Evolutionary conservation across 208 protist genomes (phyloP).

Genomic region (Leishmania major): DNA sequence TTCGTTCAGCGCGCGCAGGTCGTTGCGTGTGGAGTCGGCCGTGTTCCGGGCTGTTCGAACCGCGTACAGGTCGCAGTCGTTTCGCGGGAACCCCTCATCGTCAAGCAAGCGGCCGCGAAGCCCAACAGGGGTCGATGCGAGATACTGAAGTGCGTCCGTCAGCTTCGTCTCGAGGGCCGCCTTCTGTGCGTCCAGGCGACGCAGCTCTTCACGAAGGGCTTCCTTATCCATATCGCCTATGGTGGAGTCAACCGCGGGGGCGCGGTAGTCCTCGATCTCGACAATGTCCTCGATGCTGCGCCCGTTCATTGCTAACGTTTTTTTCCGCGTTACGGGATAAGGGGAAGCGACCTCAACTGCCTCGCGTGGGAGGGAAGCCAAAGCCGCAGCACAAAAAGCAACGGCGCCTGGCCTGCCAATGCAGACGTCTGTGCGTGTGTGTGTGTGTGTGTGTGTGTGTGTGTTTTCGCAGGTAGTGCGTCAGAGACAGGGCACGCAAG

Average conservation of each 20-base stretch:
- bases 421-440: background rate
- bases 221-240: slow-evolving; percentile 22
- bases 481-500: no score
- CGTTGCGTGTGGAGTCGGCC: slow-evolving; percentile 64
- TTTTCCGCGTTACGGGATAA: background rate
- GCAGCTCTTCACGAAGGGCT: slow-evolving; percentile 35
- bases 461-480: background rate
- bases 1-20: slow-evolving; percentile 54
- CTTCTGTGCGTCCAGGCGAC: slow-evolving; percentile 43
- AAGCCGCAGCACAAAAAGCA: background rate
- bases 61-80: slow-evolving; percentile 89
- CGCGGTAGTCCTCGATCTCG: slow-evolving; percentile 15
- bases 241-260: background rate
- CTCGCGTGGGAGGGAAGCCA: background rate
- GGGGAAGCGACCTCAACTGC: background rate
- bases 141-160: slow-evolving; percentile 62
- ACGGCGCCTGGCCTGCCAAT: background rate
- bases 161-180: slow-evolving; percentile 38
- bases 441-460: slow-evolving; percentile 8
- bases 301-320: background rate
- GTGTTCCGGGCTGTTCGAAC: slow-evolving; percentile 74
- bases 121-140: slow-evolving; percentile 68
- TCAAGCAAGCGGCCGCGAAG: slow-evolving; percentile 66
- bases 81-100: slow-evolving; percentile 77
- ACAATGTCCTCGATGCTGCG: slow-evolving; percentile 2